Evolutionary conservation across 2,329 filamentous ascomycete genomes (phyloP), one percentile per base, ranked within the genome.

Genomic region (Beauveria pseudobassiana): DNA sequence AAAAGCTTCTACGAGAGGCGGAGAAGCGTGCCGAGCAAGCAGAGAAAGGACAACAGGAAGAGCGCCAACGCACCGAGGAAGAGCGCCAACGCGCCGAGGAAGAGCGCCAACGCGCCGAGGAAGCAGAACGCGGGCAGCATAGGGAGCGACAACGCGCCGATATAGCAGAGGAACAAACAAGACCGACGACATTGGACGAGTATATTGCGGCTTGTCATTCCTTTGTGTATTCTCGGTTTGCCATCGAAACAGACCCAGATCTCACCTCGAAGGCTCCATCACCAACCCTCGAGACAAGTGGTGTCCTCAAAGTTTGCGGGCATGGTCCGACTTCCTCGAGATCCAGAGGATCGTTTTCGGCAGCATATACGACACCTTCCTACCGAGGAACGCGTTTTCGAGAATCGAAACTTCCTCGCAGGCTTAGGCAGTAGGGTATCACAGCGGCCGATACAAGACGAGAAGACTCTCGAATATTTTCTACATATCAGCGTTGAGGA

Each of bases 391-490:
- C 22, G 22, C 22, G 22, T 22, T 22, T 22, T 22, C 2, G 22
- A 22, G 22, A 22, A 22, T 22, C 22, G 22, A 22, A 22, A n/a
- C 42, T 45, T 28, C 0, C 28, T 28, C 0, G 8, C 28, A 28
- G 64, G 61, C 18, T 48, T 71, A 18, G 71, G 69, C 22, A 43
- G 66, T 1, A 65, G 69, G 48, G 46, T 70, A 8, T 60, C 65
- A 1, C 8, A 46, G 26, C 64, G 61, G 9, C 57, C 46, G 30
- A 64, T 70, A 20, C 65, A 64, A 5, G 61, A 70, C 53, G 67
- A 76, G 56, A 75, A 70, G 57, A 53, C 30, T 28, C 20, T 75
- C 20, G 66, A 75, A 62, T 64, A 65, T 45, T 71, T 73, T 38
- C 57, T 71, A 12, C 62, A 72, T 28, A 66, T 64, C 12, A 67